Conservation (phyloP, 1,284 basidiomycete genomes). For the Fomitopsis betulina region DNA sequence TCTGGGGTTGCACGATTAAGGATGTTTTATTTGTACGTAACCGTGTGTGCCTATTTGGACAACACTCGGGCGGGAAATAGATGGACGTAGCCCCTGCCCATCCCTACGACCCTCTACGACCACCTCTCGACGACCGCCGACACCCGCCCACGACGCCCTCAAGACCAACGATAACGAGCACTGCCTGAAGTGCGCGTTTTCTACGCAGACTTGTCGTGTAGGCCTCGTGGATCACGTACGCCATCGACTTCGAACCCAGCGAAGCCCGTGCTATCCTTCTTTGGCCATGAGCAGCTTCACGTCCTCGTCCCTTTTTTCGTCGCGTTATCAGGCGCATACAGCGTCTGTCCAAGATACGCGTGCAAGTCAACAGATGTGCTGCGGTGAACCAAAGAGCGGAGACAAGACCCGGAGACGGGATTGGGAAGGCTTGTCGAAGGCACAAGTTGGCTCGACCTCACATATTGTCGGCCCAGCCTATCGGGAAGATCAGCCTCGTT, state of each 20-base stretch:
- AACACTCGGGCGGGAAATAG: background rate
- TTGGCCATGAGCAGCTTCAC: conserved; percentile 23
- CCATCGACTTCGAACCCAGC: conserved; percentile 23
- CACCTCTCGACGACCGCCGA: conserved; percentile 7
- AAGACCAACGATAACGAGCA: conserved; percentile 4
- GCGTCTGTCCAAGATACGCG: conserved; percentile 12
- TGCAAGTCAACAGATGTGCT: conserved; percentile 12
- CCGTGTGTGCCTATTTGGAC: conserved; percentile 1
- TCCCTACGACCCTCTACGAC: conserved; percentile 11
- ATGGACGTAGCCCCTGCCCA: background rate
- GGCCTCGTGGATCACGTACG: conserved; percentile 21
- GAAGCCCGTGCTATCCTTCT: conserved; percentile 21
- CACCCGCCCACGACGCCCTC: conserved; percentile 6
- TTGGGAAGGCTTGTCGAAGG: conserved; percentile 10
- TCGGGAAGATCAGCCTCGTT: conserved; percentile 12
- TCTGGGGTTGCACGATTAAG: background rate
- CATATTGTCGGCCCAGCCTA: conserved; percentile 7
- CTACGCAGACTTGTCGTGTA: conserved; percentile 15
- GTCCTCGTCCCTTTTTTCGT: conserved; percentile 14
- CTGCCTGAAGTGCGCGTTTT: conserved; percentile 8
- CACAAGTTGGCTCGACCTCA: conserved; percentile 9
- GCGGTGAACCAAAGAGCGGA: conserved; percentile 15
- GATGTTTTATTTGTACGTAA: background rate
- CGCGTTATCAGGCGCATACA: conserved; percentile 15
- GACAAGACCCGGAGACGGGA: conserved; percentile 14